These are phyloP conservation scores for Petunia secreta DNA, from an alignment of 257 asterid species.

Conservation along the genomic window DNA sequence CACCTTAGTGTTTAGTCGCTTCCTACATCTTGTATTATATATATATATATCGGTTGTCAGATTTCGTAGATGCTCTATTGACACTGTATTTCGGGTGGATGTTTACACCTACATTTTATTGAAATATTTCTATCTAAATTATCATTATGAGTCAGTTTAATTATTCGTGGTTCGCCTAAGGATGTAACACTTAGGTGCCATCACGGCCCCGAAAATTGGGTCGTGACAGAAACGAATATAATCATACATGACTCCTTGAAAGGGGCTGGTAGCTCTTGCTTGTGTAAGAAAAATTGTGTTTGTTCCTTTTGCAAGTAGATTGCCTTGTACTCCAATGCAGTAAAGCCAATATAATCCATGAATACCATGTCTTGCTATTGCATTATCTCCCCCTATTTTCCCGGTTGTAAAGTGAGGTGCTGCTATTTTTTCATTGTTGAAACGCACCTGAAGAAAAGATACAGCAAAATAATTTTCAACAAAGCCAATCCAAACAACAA, in stretches of 20 bases:
- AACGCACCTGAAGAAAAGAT: conserved; percentile 40
- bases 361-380: conserved; percentile 64
- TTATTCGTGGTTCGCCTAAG: no score
- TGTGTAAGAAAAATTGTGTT: conserved; percentile 52
- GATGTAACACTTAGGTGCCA: no score
- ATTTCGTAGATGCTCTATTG: no score
- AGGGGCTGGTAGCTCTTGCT: conserved; percentile 22
- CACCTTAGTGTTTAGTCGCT: no score
- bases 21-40: no score
- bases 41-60: no score
- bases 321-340: conserved; percentile 34
- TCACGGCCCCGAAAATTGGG: no score
- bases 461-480: background rate
- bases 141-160: no score
- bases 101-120: no score
- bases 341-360: conserved; percentile 23
- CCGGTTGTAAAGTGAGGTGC: conserved; percentile 47
- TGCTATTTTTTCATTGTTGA: conserved; percentile 38
- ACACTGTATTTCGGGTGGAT: no score
- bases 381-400: conserved; percentile 55
- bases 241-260: conserved; percentile 55
- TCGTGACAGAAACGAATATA: conserved; percentile 23
- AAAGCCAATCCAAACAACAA: background rate
- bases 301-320: conserved; percentile 36
- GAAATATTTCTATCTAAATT: no score